Percentiles rank a stretch among this genome's conserved stretches.
phyloP scores from a whole-genome alignment of 129 eudicot genomes.

The Helianthus tuberosus region DNA sequence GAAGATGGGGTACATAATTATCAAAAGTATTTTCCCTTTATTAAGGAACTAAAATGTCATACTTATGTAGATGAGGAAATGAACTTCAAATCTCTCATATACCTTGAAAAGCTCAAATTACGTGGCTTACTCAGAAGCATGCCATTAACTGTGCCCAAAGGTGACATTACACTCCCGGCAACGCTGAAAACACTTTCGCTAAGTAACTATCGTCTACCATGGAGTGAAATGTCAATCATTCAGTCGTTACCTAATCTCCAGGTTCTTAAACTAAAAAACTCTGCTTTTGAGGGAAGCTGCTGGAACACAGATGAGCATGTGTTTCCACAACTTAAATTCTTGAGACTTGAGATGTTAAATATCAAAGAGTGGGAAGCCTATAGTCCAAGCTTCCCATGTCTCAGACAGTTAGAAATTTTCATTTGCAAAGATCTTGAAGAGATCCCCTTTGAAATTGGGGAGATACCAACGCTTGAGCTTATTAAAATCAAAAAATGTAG shows the following conservation, averaged over 20 bases:
- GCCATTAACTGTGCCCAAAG: not conserved
- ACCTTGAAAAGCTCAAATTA: not conserved
- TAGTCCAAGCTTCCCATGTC: constrained; percentile 25
- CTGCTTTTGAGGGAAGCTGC: constrained; percentile 37
- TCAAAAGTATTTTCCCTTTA: constrained; percentile 9
- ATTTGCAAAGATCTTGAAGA: constrained; percentile 20
- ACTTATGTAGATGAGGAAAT: no score
- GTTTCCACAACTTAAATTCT: constrained; percentile 31
- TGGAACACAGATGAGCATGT: constrained; percentile 37
- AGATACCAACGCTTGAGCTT: constrained; percentile 25
- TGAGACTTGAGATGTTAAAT: constrained; percentile 19
- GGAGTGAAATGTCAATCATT: constrained; percentile 35
- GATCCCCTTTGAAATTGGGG: constrained; percentile 30
- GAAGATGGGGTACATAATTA: not conserved
- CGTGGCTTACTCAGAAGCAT: not conserved
- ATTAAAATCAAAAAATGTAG: not conserved
- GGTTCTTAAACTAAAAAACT: constrained; percentile 29
- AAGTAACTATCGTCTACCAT: constrained; percentile 13
- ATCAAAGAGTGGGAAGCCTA: constrained; percentile 27
- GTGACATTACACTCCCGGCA: constrained; percentile 27
- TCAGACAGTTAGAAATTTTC: constrained; percentile 15
- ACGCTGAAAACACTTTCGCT: constrained; percentile 33
- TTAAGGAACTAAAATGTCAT: not conserved
- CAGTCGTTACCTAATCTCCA: constrained; percentile 49
- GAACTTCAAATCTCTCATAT: not conserved